These are phyloP conservation scores for Aspergillus quadrilineatus DNA, from an alignment of 2,329 filamentous ascomycete species.

Conservation along the genomic window DNA sequence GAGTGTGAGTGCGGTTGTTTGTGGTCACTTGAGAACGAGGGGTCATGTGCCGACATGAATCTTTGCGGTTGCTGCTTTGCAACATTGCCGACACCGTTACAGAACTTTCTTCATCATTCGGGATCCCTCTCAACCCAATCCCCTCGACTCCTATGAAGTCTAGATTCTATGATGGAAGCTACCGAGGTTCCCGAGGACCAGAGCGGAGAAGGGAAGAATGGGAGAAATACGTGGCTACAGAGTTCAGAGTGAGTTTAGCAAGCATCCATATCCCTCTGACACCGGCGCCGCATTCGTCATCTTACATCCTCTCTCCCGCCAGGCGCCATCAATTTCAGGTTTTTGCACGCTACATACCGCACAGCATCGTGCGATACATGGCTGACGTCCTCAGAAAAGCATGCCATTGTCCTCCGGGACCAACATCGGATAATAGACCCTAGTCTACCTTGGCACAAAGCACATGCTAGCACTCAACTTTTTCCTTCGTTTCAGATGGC, in stretches of 20 bases:
- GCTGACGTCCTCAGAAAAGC: background rate
- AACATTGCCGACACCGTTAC: background rate
- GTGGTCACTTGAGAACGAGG: too few relatives aligned
- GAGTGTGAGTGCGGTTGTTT: background rate
- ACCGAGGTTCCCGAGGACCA: background rate
- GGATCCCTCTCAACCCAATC: background rate
- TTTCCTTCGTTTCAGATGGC: background rate
- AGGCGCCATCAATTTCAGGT: constrained; percentile 2
- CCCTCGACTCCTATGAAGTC: too few relatives aligned
- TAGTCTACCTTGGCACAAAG: background rate
- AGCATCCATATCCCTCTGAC: background rate
- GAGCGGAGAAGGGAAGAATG: background rate
- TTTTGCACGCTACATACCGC: background rate
- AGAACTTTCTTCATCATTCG: background rate
- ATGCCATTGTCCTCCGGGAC: background rate
- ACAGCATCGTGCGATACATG: background rate
- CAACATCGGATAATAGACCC: background rate
- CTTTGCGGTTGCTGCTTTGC: background rate
- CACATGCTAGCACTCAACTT: background rate
- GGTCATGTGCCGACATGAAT: too few relatives aligned
- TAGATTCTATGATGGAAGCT: background rate
- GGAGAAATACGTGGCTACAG: background rate
- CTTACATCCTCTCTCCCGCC: background rate
- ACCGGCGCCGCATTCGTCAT: constrained; percentile 6
- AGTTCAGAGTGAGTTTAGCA: background rate